These are phyloP conservation scores for Vitis rotundifolia DNA, from an alignment of 164 flowering plant species.

Conservation along the genomic window DNA sequence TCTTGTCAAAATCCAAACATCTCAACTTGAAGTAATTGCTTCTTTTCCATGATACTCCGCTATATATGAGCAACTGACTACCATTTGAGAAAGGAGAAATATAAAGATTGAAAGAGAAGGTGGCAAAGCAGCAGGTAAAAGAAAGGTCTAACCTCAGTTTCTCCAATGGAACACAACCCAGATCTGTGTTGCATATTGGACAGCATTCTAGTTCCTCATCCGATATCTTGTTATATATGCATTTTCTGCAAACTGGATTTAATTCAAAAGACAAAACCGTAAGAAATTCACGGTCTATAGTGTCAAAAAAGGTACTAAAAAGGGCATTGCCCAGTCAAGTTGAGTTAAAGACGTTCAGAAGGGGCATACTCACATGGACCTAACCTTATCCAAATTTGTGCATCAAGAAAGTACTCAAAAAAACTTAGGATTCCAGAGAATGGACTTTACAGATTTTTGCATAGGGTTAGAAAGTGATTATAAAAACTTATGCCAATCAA, in stretches of 20 bases:
- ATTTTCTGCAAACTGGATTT: conserved; percentile 86
- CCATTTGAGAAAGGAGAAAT: background rate
- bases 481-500: no score
- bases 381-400: no score
- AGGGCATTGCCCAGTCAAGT: no score
- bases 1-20: background rate
- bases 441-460: no score
- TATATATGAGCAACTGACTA: background rate
- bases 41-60: background rate
- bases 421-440: no score
- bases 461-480: no score
- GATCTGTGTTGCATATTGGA: conserved; percentile 82
- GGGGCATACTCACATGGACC: no score
- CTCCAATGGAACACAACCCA: conserved; percentile 84
- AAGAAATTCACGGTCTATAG: background rate
- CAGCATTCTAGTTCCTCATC: conserved; percentile 86
- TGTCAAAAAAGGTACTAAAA: conserved; percentile 1
- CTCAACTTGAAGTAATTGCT: background rate
- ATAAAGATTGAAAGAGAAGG: background rate
- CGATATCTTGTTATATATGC: conserved; percentile 77
- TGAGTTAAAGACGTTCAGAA: no score
- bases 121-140: background rate
- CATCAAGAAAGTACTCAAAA: no score
- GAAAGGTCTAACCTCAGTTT: conserved; percentile 66
- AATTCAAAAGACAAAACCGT: conserved; percentile 2